Percentiles rank a stretch among this genome's conserved stretches.
These are phyloP conservation scores for Penicillium soppii DNA, from an alignment of 495 filamentous ascomycete genomes.

Conservation along the genomic window DNA sequence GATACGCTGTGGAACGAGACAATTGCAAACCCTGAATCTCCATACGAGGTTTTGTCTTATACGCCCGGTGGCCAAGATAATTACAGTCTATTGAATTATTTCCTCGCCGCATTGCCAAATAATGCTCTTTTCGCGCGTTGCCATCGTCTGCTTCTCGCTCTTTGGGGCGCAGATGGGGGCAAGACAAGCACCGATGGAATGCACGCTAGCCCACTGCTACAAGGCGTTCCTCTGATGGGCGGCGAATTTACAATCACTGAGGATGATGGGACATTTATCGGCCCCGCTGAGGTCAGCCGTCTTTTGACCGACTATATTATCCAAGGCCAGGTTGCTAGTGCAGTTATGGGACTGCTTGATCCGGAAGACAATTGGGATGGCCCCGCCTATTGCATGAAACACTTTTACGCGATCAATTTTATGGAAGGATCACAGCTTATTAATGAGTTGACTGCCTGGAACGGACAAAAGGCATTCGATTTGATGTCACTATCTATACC, in stretches of 20 bases:
- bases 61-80: too few species aligned
- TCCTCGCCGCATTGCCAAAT: constrained; percentile 35
- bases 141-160: constrained; percentile 46
- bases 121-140: constrained; percentile 51
- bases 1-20: constrained; percentile 50
- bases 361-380: constrained; percentile 53
- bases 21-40: constrained; percentile 43
- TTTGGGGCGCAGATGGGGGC: constrained; percentile 43
- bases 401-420: constrained; percentile 49
- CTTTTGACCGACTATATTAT: constrained; percentile 54
- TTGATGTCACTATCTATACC: constrained; percentile 51
- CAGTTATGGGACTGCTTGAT: constrained; percentile 53
- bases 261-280: constrained; percentile 20
- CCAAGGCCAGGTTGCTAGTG: constrained; percentile 47
- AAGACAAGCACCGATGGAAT: constrained; percentile 52
- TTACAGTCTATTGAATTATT: constrained; percentile 48
- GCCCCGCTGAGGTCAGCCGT: constrained; percentile 30
- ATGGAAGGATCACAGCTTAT: constrained; percentile 51
- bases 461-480: constrained; percentile 47
- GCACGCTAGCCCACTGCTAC: constrained; percentile 46
- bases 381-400: constrained; percentile 44
- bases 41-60: constrained; percentile 27
- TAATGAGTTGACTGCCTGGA: constrained; percentile 50
- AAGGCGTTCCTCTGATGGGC: constrained; percentile 30
- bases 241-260: constrained; percentile 17